Conservation (phyloP, 2,329 filamentous ascomycete genomes). For the Tolypocladium pustulatum region DNA sequence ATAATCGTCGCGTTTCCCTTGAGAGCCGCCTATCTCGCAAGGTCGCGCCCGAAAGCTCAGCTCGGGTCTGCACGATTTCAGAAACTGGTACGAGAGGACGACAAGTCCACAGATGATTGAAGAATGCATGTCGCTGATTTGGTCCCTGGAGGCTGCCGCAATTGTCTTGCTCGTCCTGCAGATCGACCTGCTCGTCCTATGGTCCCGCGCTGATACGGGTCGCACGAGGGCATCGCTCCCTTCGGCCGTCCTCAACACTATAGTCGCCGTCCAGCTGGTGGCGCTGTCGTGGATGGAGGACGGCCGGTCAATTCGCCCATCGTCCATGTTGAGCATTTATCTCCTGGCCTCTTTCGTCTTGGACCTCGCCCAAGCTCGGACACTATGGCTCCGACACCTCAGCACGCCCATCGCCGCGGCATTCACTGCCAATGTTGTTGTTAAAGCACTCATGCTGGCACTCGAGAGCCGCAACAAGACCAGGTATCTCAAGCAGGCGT, state of each 20-base stretch:
- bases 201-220: background rate
- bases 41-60: background rate
- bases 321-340: constrained; percentile 16
- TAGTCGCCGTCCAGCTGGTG: constrained; percentile 13
- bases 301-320: constrained; percentile 17
- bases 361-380: constrained; percentile 18
- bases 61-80: background rate
- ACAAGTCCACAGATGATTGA: too few relatives aligned
- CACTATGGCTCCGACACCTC: constrained; percentile 16
- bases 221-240: constrained; percentile 3
- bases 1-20: background rate
- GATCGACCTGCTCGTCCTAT: constrained; percentile 1
- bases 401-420: constrained; percentile 11
- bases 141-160: background rate
- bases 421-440: constrained; percentile 11
- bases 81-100: background rate
- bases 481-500: constrained; percentile 7
- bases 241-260: constrained; percentile 5
- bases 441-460: constrained; percentile 17
- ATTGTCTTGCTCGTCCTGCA: background rate
- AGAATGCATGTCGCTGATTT: background rate
- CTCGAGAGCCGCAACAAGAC: constrained; percentile 19
- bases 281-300: constrained; percentile 21
- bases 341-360: constrained; percentile 18
- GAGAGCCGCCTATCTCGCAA: background rate